Base-by-base conservation (phyloP, 306 rosid genomes). In the Neltuma alba region DNA sequence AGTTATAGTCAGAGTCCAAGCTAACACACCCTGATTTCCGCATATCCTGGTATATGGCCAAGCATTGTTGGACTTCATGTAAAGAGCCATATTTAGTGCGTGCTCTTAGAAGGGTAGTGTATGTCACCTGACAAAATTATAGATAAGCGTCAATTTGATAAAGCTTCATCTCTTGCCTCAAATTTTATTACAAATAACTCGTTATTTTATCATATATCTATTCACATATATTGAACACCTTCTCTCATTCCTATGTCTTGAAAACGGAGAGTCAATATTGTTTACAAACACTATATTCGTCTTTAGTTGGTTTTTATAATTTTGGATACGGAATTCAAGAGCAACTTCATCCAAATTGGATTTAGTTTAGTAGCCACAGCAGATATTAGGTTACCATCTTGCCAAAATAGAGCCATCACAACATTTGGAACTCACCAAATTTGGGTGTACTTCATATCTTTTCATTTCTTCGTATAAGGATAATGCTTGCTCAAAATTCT, bases 31-130 rank as follows among this genome's bases (percentile, higher is more conserved):
- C 98, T 25, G 99, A 93, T 81, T 87, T 95, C 63, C 94, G 87
- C 99, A 95, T 91, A 62, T 95, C 98, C 86, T 88, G 98, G 63
- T 95, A 95, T 84, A 92, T 83, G 77, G 92, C 82, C 76, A 95
- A 75, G 83, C 98, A 91, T 80, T 91, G 97, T 79, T 91, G 97
- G 61, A 95, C 93, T 88, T 91, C 99, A 31, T 60, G 87, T 37
- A 93, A 75, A 61, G 98, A 91, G 66, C 94, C 98, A 11, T 92
- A 95, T 77, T 86, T 90, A 75, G 76, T 86, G 33, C 97, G 92
- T 25, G 98, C 96, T 87, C 85, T 87, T 78, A 92, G 66, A 81
- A 95, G 92, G 57, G 99, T 95, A 75, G 85, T 87, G 80, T 94
- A 94, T 36, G 99, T 94, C 76, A 91, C 97, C 98, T 94, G 89